Evolutionary conservation across 2,329 filamentous ascomycete genomes (phyloP).

Genomic region (Bimuria novae-zelandiae): DNA sequence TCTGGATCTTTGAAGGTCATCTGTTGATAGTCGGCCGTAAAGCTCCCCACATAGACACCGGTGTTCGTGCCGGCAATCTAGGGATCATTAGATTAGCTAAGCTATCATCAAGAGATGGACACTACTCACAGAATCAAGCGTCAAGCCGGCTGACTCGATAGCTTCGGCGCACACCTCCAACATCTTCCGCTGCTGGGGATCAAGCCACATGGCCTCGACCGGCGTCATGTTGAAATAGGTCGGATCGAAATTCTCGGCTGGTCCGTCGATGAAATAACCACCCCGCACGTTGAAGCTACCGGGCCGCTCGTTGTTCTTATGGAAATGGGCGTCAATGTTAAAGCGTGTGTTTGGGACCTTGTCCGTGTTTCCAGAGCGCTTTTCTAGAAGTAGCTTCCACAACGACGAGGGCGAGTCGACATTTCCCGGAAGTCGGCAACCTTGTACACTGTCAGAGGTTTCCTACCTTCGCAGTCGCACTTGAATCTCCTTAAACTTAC

Average conservation of each 20-base stretch:
- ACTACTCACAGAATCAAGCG: not conserved
- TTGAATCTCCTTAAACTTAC: too few species aligned
- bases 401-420: not conserved
- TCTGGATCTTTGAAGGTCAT: constrained; percentile 18
- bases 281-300: not conserved
- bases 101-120: too few species aligned
- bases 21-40: constrained; percentile 16
- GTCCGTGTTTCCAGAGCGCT: not conserved
- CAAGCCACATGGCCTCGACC: constrained; percentile 20
- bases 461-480: too few species aligned
- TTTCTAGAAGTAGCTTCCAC: not conserved
- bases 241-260: constrained; percentile 6
- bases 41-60: constrained; percentile 7
- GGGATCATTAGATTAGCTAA: too few species aligned
- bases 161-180: constrained; percentile 21
- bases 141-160: constrained; percentile 31
- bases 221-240: constrained; percentile 14
- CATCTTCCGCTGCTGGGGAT: constrained; percentile 26
- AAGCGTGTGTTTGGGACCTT: not conserved
- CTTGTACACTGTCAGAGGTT: too few species aligned
- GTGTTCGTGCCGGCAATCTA: not conserved
- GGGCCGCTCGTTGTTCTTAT: not conserved
- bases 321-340: not conserved
- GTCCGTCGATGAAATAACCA: constrained; percentile 8
- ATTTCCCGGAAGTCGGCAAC: not conserved